Base-by-base conservation (phyloP, 1,284 basidiomycete species). In the Rhodotorula sp. region DNA sequence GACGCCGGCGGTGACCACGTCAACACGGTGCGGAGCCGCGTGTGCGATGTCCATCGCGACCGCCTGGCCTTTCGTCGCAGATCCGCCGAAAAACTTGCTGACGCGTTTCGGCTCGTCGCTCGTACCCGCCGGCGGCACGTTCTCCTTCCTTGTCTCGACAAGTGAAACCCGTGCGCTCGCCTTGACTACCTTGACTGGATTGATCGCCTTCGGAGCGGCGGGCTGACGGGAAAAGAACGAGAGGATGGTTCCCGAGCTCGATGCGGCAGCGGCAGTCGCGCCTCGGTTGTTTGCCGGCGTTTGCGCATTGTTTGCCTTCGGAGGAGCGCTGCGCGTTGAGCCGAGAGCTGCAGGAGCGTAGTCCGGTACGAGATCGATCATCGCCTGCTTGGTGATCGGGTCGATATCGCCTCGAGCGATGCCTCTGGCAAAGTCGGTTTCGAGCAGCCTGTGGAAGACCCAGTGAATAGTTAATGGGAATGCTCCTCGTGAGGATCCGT, bases 81-180 rank as follows among this genome's bases (percentile, higher is more conserved):
- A 80, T 80, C 70, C 84, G 81, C 70, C 83, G 83, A 76, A 84
- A 81, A 62, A 86, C 86, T 68, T 85, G 50, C 70, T 72, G 71
- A 45, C n/a, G 64, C 71, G 34, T 70, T 49, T 45, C 70, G 70
- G 77, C 6, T 79, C 79, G 2, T 79, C 79, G 31, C 76, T 76
- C 38, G 78, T 69, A 67, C 71, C 62, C 68, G 68, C 70, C 18
- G 26, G 60, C 54, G 43, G 34, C 12, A 26, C 49, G n/a, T 34
- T 28, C 70, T 31, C 60, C 10, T 2, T 66, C 47, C n/a, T 47
- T 49, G 19, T 63, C 38, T 15, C 59, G 49, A 65, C 47, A 21
- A 70, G 50, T 28, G 48, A 57, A 5, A 58, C 64, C 31, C 45
- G 50, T 6, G 48, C n/a, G 26, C 43, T 54, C 26, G 54, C 50